A percentile compares a stretch with the other conserved stretches of the same genome.
These are phyloP conservation scores for Rubus idaeus DNA, from an alignment of 306 rosid genomes.

Conservation along the genomic window DNA sequence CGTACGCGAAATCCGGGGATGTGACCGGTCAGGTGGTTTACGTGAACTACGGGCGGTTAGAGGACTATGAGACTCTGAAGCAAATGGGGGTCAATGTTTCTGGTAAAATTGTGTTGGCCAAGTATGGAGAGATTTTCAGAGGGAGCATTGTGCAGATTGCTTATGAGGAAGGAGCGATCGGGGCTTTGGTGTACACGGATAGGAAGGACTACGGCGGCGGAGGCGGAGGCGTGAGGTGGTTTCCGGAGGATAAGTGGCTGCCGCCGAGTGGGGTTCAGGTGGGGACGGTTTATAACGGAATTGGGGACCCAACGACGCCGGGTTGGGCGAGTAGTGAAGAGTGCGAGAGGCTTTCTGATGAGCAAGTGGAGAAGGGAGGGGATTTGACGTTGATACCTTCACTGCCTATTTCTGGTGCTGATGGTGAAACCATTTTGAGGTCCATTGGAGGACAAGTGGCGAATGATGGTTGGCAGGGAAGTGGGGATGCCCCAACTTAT, in stretches of 20 bases:
- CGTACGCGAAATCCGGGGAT: constrained; percentile 62
- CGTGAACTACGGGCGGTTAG: constrained; percentile 59
- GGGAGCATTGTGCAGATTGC: constrained; percentile 61
- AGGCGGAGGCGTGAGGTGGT: constrained; percentile 45
- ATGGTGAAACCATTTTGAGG: constrained; percentile 55
- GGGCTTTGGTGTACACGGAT: constrained; percentile 61
- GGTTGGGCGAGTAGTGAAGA: constrained; percentile 60
- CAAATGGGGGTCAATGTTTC: constrained; percentile 48
- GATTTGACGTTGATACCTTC: constrained; percentile 65
- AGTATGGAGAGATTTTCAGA: constrained; percentile 55
- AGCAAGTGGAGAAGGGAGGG: constrained; percentile 51
- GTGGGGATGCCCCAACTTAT: constrained; percentile 47
- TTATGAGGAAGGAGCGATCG: constrained; percentile 52
- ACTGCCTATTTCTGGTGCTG: constrained; percentile 54
- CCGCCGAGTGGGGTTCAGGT: constrained; percentile 81
- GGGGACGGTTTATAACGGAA: constrained; percentile 49
- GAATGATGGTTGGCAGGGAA: constrained; percentile 75
- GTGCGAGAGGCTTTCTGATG: constrained; percentile 54
- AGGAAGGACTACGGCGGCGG: constrained; percentile 67
- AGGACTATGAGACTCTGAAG: constrained; percentile 45
- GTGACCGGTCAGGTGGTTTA: constrained; percentile 48
- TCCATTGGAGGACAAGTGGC: constrained; percentile 59
- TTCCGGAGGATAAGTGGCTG: constrained; percentile 64
- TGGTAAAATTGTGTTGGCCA: constrained; percentile 49
- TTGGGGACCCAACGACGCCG: constrained; percentile 75